phyloP scores from a whole-genome alignment of 1,284 basidiomycete genomes.

The Naganishia liquefaciens region DNA sequence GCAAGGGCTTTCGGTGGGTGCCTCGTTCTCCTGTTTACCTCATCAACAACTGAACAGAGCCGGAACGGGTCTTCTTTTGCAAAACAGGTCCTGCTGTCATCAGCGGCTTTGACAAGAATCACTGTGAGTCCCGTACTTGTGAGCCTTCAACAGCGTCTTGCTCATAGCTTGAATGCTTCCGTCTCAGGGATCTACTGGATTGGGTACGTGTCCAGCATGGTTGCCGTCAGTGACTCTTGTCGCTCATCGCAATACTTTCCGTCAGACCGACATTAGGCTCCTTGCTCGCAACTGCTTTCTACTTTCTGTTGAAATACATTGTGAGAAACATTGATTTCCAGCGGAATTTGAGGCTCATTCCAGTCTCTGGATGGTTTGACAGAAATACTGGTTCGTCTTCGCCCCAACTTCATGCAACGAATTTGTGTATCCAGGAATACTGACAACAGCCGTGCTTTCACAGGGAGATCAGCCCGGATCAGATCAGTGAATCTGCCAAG shows the following conservation, averaged over 20 bases:
- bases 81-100: conserved; percentile 62
- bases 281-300: conserved; percentile 62
- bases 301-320: conserved; percentile 60
- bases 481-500: conserved; percentile 47
- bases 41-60: background rate
- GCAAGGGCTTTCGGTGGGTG: conserved; percentile 66
- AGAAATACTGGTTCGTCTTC: conserved; percentile 54
- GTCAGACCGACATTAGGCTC: conserved; percentile 65
- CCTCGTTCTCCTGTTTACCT: background rate
- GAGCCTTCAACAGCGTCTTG: background rate
- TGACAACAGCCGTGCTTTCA: background rate
- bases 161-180: background rate
- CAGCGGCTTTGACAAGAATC: conserved; percentile 60
- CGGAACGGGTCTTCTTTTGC: background rate
- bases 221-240: background rate
- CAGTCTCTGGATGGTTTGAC: conserved; percentile 3
- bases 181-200: conserved; percentile 7
- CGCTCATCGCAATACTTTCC: no score
- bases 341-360: background rate
- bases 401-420: no score
- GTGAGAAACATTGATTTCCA: conserved; percentile 51
- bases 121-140: conserved; percentile 58
- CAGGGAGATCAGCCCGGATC: conserved; percentile 59
- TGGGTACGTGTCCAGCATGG: conserved; percentile 15
- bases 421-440: background rate